Percentiles rank a stretch among this genome's conserved stretches.
Evolutionary conservation across 2,329 filamentous ascomycete genomes (phyloP).

Genomic region (Penicillium sp.): DNA sequence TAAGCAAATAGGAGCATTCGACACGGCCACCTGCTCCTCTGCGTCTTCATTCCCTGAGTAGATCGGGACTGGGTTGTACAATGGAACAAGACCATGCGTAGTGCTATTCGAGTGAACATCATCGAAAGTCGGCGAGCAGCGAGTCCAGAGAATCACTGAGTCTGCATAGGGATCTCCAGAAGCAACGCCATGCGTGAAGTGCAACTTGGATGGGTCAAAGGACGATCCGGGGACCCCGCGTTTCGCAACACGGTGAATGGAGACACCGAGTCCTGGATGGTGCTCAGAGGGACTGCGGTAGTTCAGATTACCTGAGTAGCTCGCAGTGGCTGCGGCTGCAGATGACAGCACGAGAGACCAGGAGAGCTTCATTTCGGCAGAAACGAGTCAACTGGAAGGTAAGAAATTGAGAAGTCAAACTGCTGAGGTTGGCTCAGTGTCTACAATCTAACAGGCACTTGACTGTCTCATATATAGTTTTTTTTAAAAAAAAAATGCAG

Average conservation of each 20-base stretch:
- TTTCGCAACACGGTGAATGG: slow-evolving; percentile 60
- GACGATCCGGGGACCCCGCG: slow-evolving; percentile 45
- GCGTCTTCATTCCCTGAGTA: neutral
- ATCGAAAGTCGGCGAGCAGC: slow-evolving; percentile 41
- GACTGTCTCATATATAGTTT: slow-evolving; percentile 1
- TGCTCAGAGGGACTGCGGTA: slow-evolving; percentile 65
- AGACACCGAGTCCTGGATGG: slow-evolving; percentile 62
- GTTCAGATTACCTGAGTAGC: slow-evolving; percentile 55
- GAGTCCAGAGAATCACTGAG: slow-evolving; percentile 47
- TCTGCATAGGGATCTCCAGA: slow-evolving; percentile 46
- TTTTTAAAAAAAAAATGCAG: neutral
- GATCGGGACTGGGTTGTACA: slow-evolving; percentile 44
- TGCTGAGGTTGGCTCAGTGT: neutral
- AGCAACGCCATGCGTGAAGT: slow-evolving; percentile 64
- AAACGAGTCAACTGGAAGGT: neutral
- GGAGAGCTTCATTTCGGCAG: neutral
- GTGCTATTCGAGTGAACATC: slow-evolving; percentile 52
- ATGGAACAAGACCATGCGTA: slow-evolving; percentile 55
- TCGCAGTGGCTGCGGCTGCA: neutral
- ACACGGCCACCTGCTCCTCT: slow-evolving; percentile 49
- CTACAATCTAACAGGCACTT: neutral
- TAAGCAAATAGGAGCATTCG: slow-evolving; percentile 63
- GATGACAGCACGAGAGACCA: slow-evolving; percentile 3
- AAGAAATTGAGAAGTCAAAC: neutral
- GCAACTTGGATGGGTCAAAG: slow-evolving; percentile 49